phyloP scores from a whole-genome alignment of 495 filamentous ascomycete species.

The Neurospora sp. region DNA sequence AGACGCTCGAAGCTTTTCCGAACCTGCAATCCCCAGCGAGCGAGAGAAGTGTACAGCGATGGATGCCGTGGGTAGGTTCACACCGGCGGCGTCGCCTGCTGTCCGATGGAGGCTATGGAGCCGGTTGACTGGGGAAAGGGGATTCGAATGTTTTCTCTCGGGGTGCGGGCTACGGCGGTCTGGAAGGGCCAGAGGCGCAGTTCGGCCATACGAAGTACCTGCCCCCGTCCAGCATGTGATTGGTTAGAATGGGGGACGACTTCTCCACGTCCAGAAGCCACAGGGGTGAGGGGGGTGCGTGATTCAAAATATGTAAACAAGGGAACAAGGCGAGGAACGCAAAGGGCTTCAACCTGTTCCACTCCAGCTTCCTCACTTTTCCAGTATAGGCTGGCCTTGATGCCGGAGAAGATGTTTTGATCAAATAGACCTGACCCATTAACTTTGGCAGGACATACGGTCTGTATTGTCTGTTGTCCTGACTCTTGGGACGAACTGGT shows the following conservation, averaged over 20 bases:
- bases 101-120: slow-evolving; percentile 2
- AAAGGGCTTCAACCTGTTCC: not conserved
- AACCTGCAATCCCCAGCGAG: slow-evolving; percentile 6
- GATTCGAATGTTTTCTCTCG: slow-evolving; percentile 17
- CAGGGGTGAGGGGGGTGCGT: slow-evolving; percentile 8
- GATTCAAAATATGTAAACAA: slow-evolving; percentile 17
- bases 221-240: slow-evolving; percentile 19
- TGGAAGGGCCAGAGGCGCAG: not conserved
- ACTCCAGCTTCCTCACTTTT: not conserved
- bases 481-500: not conserved
- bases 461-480: not conserved
- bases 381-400: not conserved
- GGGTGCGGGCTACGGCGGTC: slow-evolving; percentile 14
- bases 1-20: slow-evolving; percentile 5
- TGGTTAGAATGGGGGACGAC: slow-evolving; percentile 6
- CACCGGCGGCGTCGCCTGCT: slow-evolving; percentile 8
- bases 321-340: slow-evolving; percentile 21
- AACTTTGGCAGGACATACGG: not conserved
- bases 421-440: not conserved
- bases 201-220: not conserved
- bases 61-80: slow-evolving; percentile 1
- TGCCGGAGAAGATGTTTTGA: not conserved
- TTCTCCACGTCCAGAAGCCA: slow-evolving; percentile 11
- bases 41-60: not conserved
- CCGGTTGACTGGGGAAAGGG: slow-evolving; percentile 13